Evolutionary conservation across 2,329 filamentous ascomycete genomes (phyloP), one percentile per base, ranked within the genome.

Genomic region (Chaetomiaceae sp.): DNA sequence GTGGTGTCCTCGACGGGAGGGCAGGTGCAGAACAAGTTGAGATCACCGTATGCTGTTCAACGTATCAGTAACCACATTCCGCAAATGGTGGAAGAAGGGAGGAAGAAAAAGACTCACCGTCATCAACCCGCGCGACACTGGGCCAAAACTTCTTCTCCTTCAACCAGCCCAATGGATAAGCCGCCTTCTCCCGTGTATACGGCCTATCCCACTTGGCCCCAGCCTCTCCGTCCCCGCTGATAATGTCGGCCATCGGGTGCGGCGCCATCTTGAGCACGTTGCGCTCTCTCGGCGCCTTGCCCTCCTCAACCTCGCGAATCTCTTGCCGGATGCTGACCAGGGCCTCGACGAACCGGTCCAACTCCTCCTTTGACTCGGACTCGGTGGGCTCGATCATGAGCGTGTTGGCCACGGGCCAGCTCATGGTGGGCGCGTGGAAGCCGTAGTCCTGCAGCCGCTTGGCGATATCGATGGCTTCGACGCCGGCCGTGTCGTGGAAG

Each of bases 131-230:
- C 6, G 87, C 89, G 13, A 96, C 90, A 32, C 77, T 85, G 0
- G 92, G 91, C 92, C 92, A 97, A 74, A 96, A 96, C 77, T 97
- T 97, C 86, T 95, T 96, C 81, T 96, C 89, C 69, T 82, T 81
- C 57, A 97, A 73, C 72, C 82, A 95, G 0, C 84, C 76, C 58
- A 95, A 68, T 16, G 92, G 92, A 68, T 96, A 97, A 0, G 90
- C 92, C 0, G 92, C 92, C 71, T 85, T 80, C 73, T 94, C 86
- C 25, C 90, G 76, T 1, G 78, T 82, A 69, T 97, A 97, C 1
- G 82, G 77, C n/a, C 92, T 78, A 57, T 89, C 78, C 92, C 92
- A 97, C 63, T 89, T 71, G 55, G 71, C 71, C 16, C 69, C 69
- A 16, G 63, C 72, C 27, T 73, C 73, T n/a, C 66, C 68, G 36